Percentiles rank a stretch among this genome's conserved stretches.
Conservation (phyloP, 805 yeast species). For the Diddensiella caesifluorescens region DNA sequence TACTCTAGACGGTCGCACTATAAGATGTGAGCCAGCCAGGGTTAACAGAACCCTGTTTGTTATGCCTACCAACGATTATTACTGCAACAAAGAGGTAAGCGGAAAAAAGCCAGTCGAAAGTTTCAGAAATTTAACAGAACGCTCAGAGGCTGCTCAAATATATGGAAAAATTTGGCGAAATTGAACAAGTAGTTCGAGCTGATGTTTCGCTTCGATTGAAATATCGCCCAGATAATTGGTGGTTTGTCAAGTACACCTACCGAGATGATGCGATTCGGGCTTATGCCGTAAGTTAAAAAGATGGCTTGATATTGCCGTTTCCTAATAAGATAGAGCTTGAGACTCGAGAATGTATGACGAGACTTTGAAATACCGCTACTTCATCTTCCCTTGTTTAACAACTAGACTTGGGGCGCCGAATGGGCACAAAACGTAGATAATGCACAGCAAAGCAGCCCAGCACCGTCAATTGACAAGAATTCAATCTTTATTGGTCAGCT, state of each 20-base stretch:
- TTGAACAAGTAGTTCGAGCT: conserved; percentile 54
- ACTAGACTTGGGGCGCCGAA: conserved; percentile 50
- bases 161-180: conserved; percentile 60
- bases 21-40: conserved; percentile 86
- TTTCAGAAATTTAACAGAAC: too few species aligned
- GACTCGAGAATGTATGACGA: too few species aligned
- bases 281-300: conserved; percentile 50
- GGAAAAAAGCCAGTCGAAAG: too few species aligned
- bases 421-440: conserved; percentile 74
- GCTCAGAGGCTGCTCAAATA: too few species aligned
- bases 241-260: conserved; percentile 75
- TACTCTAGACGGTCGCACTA: conserved; percentile 61
- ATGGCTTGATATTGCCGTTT: too few species aligned
- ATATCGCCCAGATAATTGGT: conserved; percentile 52
- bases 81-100: conserved; percentile 31
- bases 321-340: too few species aligned
- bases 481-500: conserved; percentile 81
- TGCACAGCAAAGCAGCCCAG: conserved; percentile 32
- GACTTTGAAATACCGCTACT: background rate
- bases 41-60: conserved; percentile 82
- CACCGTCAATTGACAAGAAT: conserved; percentile 52
- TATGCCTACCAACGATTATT: conserved; percentile 25
- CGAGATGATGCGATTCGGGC: conserved; percentile 88
- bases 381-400: conserved; percentile 2
- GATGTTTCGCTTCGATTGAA: conserved; percentile 2